Conservation (phyloP, 1,139 yeast genomes). For the Arxiozyma heterogenica region DNA sequence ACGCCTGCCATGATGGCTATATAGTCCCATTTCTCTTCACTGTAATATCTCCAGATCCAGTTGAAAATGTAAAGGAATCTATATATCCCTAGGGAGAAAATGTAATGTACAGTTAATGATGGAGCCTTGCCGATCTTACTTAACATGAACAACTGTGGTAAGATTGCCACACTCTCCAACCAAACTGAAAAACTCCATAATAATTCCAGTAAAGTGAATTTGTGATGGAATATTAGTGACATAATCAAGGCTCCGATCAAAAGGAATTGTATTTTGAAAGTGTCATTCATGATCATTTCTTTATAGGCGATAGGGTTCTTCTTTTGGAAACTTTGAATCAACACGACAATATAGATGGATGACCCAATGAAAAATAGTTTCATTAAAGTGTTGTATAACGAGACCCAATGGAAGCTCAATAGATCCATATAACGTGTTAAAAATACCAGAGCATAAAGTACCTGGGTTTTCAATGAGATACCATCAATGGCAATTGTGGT, state of each 20-base stretch:
- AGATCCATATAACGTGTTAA: slow-evolving; percentile 72
- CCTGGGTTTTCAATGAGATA: slow-evolving; percentile 81
- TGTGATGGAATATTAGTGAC: slow-evolving; percentile 58
- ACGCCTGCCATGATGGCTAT: slow-evolving; percentile 72
- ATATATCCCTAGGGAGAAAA: slow-evolving; percentile 85
- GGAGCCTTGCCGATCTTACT: slow-evolving; percentile 88
- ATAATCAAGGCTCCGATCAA: slow-evolving; percentile 53
- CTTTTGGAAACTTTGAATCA: slow-evolving; percentile 42
- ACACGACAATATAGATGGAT: slow-evolving; percentile 63
- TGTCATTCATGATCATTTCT: slow-evolving; percentile 56
- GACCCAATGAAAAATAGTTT: slow-evolving; percentile 71
- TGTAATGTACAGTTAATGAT: slow-evolving; percentile 80
- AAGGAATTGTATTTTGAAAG: slow-evolving; percentile 67
- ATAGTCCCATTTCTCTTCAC: slow-evolving; percentile 60
- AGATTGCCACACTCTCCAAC: slow-evolving; percentile 84
- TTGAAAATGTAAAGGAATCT: slow-evolving; percentile 85
- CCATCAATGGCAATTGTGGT: slow-evolving; percentile 65
- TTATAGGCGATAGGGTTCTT: slow-evolving; percentile 45
- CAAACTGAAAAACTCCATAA: slow-evolving; percentile 73
- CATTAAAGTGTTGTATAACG: slow-evolving; percentile 71
- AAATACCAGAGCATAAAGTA: slow-evolving; percentile 68
- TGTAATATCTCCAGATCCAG: slow-evolving; percentile 81
- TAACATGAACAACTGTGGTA: slow-evolving; percentile 85
- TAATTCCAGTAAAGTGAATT: slow-evolving; percentile 53
- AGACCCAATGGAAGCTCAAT: slow-evolving; percentile 41